Evolutionary conservation across 345 rosid genomes (phyloP).

Genomic region (Limnanthes douglasii): DNA sequence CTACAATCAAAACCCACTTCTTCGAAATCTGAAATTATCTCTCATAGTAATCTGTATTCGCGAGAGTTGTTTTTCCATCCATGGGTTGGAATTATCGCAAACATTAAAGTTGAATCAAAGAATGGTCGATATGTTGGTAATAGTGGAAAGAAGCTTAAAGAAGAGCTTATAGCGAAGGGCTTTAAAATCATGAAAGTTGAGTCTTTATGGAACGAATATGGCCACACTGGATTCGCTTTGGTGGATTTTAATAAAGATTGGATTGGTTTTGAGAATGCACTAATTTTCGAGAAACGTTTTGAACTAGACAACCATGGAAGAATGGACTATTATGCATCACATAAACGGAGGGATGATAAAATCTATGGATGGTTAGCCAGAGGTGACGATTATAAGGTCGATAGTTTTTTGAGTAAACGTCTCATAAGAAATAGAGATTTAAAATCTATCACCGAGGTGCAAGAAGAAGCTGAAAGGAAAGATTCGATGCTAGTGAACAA

Average conservation of each 20-base stretch:
- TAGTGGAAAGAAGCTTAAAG: conserved; percentile 41
- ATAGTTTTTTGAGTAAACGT: conserved; percentile 19
- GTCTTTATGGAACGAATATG: conserved; percentile 38
- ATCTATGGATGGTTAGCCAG: conserved; percentile 73
- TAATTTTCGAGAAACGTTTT: conserved; percentile 40
- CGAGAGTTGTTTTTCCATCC: conserved; percentile 40
- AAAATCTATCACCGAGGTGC: conserved; percentile 32
- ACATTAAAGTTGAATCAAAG: conserved; percentile 20
- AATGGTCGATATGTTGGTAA: conserved; percentile 30
- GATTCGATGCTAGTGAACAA: conserved; percentile 21
- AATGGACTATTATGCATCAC: conserved; percentile 17
- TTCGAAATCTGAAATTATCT: conserved; percentile 9
- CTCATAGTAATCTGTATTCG: background rate
- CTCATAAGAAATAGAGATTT: conserved; percentile 43
- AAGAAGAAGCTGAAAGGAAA: conserved; percentile 34
- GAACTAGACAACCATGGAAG: conserved; percentile 28
- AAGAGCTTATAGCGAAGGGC: conserved; percentile 33
- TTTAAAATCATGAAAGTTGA: conserved; percentile 42
- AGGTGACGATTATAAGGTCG: conserved; percentile 31
- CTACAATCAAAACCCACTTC: conserved; percentile 1
- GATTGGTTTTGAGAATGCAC: conserved; percentile 44
- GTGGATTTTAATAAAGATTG: conserved; percentile 57
- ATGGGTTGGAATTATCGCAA: conserved; percentile 58
- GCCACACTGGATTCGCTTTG: conserved; percentile 50
- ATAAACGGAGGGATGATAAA: conserved; percentile 15